Evolutionary conservation across 352 stramenopile genomes (phyloP), one percentile per base, ranked within the genome.

Genomic region (Phytophthora crassamura): DNA sequence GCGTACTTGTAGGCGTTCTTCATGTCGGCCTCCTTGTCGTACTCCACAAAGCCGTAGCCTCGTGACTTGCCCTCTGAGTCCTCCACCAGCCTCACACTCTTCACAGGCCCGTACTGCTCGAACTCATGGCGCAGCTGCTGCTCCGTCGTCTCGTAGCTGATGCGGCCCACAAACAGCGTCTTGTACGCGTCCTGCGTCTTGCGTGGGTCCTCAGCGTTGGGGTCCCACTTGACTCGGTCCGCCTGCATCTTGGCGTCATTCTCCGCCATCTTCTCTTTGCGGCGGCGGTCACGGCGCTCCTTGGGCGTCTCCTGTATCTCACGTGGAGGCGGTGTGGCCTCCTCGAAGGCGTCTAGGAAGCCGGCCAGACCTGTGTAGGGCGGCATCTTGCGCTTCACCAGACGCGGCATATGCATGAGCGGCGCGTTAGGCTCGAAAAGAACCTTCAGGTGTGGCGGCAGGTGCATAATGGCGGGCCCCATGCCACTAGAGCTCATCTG

Each of bases 11-110:
- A 99, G 1, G 97, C 97, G 2, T 83, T 67, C 66, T 98, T 98
- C 84, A 99, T 92, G 67, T 99, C 98, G 49, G 91, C 88, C 74
- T 99, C 97, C 65, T 97, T 92, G 63, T 98, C 95, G 74, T 98
- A 99, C 79, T 99, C 97, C n/a, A 99, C 88, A 74, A 99, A 99
- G 8, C 84, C 97, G 77, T 99, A 99, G 40, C 97, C 97, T 30
- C 90, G 81, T 36, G 93, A 97, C 67, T 98, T 98, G 47, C 89
- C 93, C 36, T 93, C 75, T 33, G 78, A 61, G 52, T 98, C 91
- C 46, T 93, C 84, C 10, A 98, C 85, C 16, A 98, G 69, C 7
- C 88, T 75, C 35, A 99, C 78, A n/a, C 82, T 86, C 62, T 95
- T 91, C 36, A 98, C 88, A 0, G 89, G 76, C 1, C 96, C 96